Evolutionary conservation across 1,139 yeast species (phyloP), one percentile per base, ranked within the genome.

Genomic region (Fermentozyma sake): DNA sequence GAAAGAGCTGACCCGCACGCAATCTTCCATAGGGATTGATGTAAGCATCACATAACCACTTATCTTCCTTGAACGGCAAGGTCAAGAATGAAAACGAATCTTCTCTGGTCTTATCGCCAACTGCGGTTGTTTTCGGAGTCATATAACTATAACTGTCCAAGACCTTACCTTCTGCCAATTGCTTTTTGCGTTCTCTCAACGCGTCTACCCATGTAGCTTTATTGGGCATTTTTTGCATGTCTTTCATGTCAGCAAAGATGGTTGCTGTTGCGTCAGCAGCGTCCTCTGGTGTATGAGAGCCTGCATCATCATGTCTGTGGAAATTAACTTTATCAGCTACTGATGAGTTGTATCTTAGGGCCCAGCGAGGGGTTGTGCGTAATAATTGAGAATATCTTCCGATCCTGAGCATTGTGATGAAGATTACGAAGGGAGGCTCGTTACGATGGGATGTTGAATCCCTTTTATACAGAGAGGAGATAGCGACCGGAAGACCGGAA

Each of bases 1-100:
- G 95, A 58, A 89, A 86, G 43, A 89, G 66, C 52, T 86, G 95
- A 16, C 96, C 97, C 41, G 84, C 86, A 46, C 96, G 68, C 48
- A 89, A 68, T 39, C 95, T 71, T 13, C 96, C 96, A 33, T 79
- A 81, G 2, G 95, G 87, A 53, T 84, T 85, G 45, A 85, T 81
- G 50, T 87, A 87, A 24, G 91, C 77, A 50, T 87, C 96, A 42
- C 94, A 75, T 20, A 85, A 64, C 78, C 84, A 79, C 27, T 73
- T 64, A 50, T 87, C 95, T 35, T 82, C 84, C 48, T 83, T 83
- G 61, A 87, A 87, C 0, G 96, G 95, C 29, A 87, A 63, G 2
- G 73, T 61, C 32, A 85, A 68, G 45, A 71, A 83, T 11, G 85
- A 69, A 47, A 86, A 86, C 7, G 94, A 82, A 41, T 84, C 95